Evolutionary conservation across 768 basidiomycete species (phyloP).

Genomic region (Strobilomyces confusus): DNA sequence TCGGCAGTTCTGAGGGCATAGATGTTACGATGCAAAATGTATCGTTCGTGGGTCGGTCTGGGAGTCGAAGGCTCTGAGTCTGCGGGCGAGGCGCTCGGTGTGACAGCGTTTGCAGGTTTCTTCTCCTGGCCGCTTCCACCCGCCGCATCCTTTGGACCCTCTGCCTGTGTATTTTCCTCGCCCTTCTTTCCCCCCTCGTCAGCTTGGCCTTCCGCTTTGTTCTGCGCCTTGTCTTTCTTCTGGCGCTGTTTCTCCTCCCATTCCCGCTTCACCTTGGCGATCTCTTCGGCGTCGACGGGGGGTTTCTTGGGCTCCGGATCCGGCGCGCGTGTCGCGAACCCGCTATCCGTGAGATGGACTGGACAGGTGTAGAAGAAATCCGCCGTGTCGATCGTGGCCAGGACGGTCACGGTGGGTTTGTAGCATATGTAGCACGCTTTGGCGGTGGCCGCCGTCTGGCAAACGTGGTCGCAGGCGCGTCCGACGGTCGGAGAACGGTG

Average conservation of each 20-base stretch:
- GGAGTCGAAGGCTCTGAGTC: conserved; percentile 30
- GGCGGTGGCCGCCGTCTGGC: conserved; percentile 71
- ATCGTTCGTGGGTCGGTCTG: conserved; percentile 63
- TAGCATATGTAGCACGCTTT: conserved; percentile 77
- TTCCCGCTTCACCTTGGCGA: conserved; percentile 72
- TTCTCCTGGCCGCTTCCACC: conserved; percentile 27
- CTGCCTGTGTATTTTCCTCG: conserved; percentile 10
- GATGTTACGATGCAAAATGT: conserved; percentile 76
- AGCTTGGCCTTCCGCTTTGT: conserved; percentile 32
- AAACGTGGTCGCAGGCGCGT: not conserved
- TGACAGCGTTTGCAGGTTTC: conserved; percentile 17
- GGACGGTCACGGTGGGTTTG: conserved; percentile 76
- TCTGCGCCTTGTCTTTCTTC: conserved; percentile 54
- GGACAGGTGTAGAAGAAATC: conserved; percentile 89
- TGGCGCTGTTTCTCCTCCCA: conserved; percentile 72
- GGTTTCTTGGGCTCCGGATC: conserved; percentile 35
- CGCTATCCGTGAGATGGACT: conserved; percentile 73
- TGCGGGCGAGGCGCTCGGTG: conserved; percentile 28
- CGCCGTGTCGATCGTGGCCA: conserved; percentile 75
- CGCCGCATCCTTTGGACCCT: conserved; percentile 31
- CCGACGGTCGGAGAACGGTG: not conserved
- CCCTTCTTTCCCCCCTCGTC: conserved; percentile 32
- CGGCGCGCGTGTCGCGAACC: conserved; percentile 59
- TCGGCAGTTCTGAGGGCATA: conserved; percentile 78
- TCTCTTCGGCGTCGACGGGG: conserved; percentile 58